These are phyloP conservation scores for Aspergillus indologenus DNA, from an alignment of 495 filamentous ascomycete species.

Conservation along the genomic window DNA sequence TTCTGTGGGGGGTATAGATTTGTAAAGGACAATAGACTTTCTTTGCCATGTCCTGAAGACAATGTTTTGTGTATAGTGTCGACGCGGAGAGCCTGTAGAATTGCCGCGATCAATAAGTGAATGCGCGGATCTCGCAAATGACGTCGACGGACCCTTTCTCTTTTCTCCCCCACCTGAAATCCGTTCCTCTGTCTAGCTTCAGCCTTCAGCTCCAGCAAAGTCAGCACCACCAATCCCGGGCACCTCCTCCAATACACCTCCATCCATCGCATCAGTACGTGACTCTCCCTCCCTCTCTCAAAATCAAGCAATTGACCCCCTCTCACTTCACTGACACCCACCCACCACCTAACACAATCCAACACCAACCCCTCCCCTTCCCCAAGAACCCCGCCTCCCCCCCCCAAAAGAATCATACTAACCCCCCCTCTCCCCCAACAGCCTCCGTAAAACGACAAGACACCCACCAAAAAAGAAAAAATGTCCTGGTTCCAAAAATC, in stretches of 20 bases:
- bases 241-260: background rate
- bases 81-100: conserved; percentile 1
- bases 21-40: too few relatives aligned
- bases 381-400: background rate
- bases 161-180: background rate
- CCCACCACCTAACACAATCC: background rate
- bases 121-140: conserved; percentile 3
- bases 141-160: conserved; percentile 18
- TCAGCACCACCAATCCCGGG: too few relatives aligned
- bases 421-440: background rate
- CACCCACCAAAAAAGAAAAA: conserved; percentile 14
- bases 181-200: background rate
- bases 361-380: background rate
- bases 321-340: background rate
- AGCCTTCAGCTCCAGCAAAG: too few relatives aligned
- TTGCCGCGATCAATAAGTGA: conserved; percentile 2
- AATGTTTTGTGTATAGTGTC: background rate
- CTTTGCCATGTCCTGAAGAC: background rate
- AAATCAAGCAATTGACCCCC: background rate
- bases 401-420: background rate
- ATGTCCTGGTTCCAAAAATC: conserved; percentile 81
- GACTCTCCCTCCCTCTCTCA: background rate
- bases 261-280: background rate
- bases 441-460: conserved; percentile 1
- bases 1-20: too few relatives aligned